Evolutionary conservation across 257 asterid genomes (phyloP).

Genomic region (Ilex asprella): DNA sequence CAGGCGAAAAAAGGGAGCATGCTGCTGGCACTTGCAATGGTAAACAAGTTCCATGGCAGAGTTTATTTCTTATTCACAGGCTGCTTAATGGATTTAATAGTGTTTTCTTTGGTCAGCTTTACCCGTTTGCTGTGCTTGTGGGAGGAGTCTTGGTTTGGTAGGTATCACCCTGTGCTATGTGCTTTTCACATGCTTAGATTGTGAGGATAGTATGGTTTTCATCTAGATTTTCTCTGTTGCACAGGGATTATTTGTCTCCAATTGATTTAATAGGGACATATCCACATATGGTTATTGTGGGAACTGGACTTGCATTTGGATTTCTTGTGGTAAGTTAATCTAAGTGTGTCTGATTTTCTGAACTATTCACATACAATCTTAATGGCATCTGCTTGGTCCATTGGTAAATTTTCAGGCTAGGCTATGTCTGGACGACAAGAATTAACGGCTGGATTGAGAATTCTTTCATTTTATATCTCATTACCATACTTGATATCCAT

Average conservation of each 20-base stretch:
- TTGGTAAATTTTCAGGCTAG: too few species aligned
- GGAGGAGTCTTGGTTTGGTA: conserved; percentile 75
- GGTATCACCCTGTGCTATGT: conserved; percentile 18
- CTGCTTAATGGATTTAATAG: conserved; percentile 12
- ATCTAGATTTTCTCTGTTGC: conserved; percentile 11
- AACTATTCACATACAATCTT: too few species aligned
- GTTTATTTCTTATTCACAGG: conserved; percentile 3
- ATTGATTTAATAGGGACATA: conserved; percentile 53
- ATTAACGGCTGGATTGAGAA: too few species aligned
- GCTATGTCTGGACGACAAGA: too few species aligned
- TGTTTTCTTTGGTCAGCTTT: conserved; percentile 39
- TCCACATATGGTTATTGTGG: conserved; percentile 61
- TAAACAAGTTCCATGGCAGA: conserved; percentile 16
- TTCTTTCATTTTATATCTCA: too few species aligned
- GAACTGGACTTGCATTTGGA: conserved; percentile 90
- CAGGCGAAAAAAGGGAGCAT: conserved; percentile 76
- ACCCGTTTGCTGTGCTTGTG: conserved; percentile 71
- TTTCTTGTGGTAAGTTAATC: conserved; percentile 76
- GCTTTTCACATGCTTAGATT: conserved; percentile 1
- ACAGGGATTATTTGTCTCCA: conserved; percentile 88
- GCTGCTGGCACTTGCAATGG: conserved; percentile 88
- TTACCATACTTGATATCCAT: background rate
- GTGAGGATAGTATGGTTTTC: background rate
- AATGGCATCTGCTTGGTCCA: too few species aligned
- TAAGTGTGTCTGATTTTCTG: background rate